Conservation (phyloP, 176 grass and related monocot species). For the Avena eriantha region DNA sequence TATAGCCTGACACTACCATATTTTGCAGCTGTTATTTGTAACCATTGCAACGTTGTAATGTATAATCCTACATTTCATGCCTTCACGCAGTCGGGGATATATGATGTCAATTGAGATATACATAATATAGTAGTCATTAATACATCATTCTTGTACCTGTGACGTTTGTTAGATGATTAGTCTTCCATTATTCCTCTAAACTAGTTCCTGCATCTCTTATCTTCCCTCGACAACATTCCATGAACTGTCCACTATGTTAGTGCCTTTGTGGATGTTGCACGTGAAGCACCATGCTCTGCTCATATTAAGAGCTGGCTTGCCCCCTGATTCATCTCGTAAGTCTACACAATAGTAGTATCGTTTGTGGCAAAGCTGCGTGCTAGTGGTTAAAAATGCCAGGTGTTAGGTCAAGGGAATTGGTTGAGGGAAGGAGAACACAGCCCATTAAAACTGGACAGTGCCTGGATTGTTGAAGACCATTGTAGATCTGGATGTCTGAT, state of each 20-base stretch:
- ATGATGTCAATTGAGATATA: neutral
- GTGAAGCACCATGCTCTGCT: neutral
- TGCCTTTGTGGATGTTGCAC: neutral
- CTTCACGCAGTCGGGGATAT: neutral
- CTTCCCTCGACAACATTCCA: neutral
- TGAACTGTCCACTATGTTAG: constrained; percentile 12
- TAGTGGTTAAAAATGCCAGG: neutral
- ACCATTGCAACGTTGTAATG: neutral
- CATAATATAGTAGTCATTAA: neutral
- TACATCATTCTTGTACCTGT: neutral
- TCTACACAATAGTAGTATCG: neutral
- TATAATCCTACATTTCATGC: neutral
- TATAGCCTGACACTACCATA: neutral
- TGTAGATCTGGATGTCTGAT: neutral
- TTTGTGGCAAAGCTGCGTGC: neutral
- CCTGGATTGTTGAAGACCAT: neutral
- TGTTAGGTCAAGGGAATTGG: neutral
- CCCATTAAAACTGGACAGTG: neutral
- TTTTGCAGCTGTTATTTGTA: neutral
- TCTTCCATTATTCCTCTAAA: constrained; percentile 5
- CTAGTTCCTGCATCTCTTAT: neutral
- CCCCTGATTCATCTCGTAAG: neutral
- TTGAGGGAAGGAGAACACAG: neutral
- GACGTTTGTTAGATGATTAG: neutral
- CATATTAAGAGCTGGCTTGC: neutral